Conservation (phyloP, 2,329 filamentous ascomycete species). For the Mariannaea sp. region DNA sequence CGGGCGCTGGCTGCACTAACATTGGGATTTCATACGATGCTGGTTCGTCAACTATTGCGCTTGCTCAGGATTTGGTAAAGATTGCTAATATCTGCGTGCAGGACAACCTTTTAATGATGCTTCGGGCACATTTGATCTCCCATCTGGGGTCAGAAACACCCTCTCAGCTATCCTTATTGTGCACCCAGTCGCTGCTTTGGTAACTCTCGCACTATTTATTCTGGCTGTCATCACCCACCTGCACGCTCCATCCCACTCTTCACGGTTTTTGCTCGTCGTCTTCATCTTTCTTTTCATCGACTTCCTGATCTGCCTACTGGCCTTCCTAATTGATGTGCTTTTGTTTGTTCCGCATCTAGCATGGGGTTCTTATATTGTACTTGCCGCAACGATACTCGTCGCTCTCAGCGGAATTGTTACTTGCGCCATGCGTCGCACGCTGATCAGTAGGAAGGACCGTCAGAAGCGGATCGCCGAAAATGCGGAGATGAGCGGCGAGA, state of each 20-base stretch:
- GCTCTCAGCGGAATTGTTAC: constrained; percentile 82
- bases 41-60: constrained; percentile 58
- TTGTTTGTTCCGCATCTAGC: constrained; percentile 92
- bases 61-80: neutral
- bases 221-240: constrained; percentile 83
- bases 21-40: constrained; percentile 86
- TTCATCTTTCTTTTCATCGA: constrained; percentile 87
- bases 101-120: constrained; percentile 37
- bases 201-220: constrained; percentile 83
- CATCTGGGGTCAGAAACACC: constrained; percentile 57
- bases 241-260: constrained; percentile 85
- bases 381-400: constrained; percentile 86
- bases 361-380: constrained; percentile 93
- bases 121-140: constrained; percentile 59
- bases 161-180: constrained; percentile 91
- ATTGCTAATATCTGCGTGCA: constrained; percentile 28
- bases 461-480: constrained; percentile 92
- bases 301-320: constrained; percentile 79
- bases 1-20: constrained; percentile 63
- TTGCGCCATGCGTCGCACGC: constrained; percentile 90
- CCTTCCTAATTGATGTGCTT: constrained; percentile 91
- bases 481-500: constrained; percentile 95
- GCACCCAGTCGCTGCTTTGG: constrained; percentile 85
- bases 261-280: constrained; percentile 81
- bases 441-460: constrained; percentile 90